Base-by-base conservation (phyloP, 345 rosid genomes). In the Luvunga scandens region DNA sequence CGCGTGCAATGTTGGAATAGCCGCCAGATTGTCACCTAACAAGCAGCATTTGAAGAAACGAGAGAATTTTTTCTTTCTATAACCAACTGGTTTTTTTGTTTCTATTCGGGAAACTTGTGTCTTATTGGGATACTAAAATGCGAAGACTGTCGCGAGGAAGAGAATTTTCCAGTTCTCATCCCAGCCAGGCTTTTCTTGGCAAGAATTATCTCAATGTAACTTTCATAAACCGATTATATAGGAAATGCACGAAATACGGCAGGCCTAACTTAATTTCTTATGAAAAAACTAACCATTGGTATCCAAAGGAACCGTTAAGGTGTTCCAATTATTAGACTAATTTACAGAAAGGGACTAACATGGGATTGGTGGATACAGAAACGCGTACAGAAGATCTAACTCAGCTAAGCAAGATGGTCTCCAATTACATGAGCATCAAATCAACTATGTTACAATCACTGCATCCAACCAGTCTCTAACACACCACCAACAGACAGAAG, bases 371-470 rank as follows among this genome's bases (percentile, higher is more conserved):
- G n/a, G 36, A 73, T 71, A 45, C 85, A 81, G 50, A 78, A 69
- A 79, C 53, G 71, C 63, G 21, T 71, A 76, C 82, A 78, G 72
- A 75, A 21, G 64, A 42, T 27, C 65, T 59, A 74, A 79, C 59
- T 45, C 63, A 10, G 25, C 48, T n/a, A 42, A 48, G 60, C 30
- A 5, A 30, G 34, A 76, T 56, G 64, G 60, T 66, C 76, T 59
- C 75, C 77, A 75, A 80, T 77, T 79, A 81, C 84, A 84, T 34
- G 64, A 69, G 48, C 45, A 74, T 55, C 25, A 36, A 57, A 74
- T 60, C 25, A 31, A 57, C 88, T 71, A 83, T 63, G 53, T 60
- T 78, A 81, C 84, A 80, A 14, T 80, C 74, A 66, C 71, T 60
- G 27, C 59, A 72, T 39, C 77, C 66, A 72, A 73, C 77, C 39